Base-by-base conservation (phyloP, 225 moss, liverwort and hornwort genomes). In the Physcomitrellopsis africana region DNA sequence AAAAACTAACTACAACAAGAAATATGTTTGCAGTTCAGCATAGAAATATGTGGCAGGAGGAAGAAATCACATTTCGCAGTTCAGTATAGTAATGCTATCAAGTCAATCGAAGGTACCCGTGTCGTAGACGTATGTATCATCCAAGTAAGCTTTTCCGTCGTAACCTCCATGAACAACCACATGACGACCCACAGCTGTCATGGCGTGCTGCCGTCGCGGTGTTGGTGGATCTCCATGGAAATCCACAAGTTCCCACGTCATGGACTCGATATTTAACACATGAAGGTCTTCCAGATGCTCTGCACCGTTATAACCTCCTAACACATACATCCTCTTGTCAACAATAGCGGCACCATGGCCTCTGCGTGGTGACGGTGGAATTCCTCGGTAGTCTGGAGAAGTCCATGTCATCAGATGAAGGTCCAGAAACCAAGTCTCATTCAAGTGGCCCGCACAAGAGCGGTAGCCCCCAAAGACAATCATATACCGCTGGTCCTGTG, bases 401-500 rank as follows among this genome's bases (percentile, higher is more conserved):
- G 83, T 90, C 97, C 97, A 99, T 12, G 66, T 75, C 86, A 88
- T 88, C 65, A 81, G 73, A 9, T 72, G 84, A 65, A 99, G 82
- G 77, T 99, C 92, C 42, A 99, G 79, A 70, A 93, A 47, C 99
- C 99, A 99, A 20, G 86, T 64, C 63, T 95, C 99, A 19, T 99
- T 95, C 67, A 93, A 78, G 55, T 93, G 88, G 18, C 99, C 99
- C 10, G 76, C 48, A 47, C 82, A 83, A 43, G 92, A 93, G 59
- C 95, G 86, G 63, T 99, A 95, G 52, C 95, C 99, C 20, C 99
- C 95, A 77, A 95, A 99, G 12, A 95, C 77, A 54, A 99, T 86
- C 95, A 99, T 90, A 52, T 78, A 66, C 48, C 75, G 78, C n/a
- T 78, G 79, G 60, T 89, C 78, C 41, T 83, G 54, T 52, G 87